phyloP scores from a whole-genome alignment of 2,329 filamentous ascomycete species.

The Aspergillus proliferans region DNA sequence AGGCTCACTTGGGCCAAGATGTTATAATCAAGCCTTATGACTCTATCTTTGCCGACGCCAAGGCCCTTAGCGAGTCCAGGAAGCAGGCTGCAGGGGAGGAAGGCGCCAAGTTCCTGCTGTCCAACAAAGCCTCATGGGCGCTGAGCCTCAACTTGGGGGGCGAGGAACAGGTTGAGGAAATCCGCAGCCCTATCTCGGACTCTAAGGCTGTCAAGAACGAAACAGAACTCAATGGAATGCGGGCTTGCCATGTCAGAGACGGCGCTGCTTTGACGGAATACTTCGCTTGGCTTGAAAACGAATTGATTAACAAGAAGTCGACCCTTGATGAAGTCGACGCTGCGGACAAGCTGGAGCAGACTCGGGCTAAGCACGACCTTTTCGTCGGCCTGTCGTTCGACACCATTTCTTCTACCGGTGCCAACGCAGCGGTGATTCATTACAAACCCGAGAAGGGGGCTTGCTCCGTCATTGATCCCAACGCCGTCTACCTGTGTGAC shows the following conservation, averaged over 20 bases:
- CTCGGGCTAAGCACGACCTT: slow-evolving; percentile 55
- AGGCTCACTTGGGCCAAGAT: slow-evolving; percentile 61
- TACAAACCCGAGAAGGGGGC: slow-evolving; percentile 81
- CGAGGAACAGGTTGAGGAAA: slow-evolving; percentile 75
- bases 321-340: slow-evolving; percentile 80
- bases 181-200: slow-evolving; percentile 79
- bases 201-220: slow-evolving; percentile 94
- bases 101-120: slow-evolving; percentile 67
- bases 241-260: slow-evolving; percentile 86
- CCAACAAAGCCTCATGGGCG: slow-evolving; percentile 89
- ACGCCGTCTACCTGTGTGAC: slow-evolving; percentile 87
- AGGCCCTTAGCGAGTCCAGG: slow-evolving; percentile 51
- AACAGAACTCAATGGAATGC: slow-evolving; percentile 84
- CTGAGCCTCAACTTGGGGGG: slow-evolving; percentile 80
- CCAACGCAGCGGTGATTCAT: slow-evolving; percentile 92
- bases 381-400: slow-evolving; percentile 91
- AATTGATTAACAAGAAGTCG: slow-evolving; percentile 67
- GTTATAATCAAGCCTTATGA: slow-evolving; percentile 77
- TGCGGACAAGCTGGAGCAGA: slow-evolving; percentile 79
- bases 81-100: slow-evolving; percentile 36
- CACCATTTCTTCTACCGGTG: slow-evolving; percentile 89
- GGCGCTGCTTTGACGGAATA: slow-evolving; percentile 86
- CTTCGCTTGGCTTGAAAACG: slow-evolving; percentile 93
- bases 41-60: slow-evolving; percentile 71
- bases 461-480: slow-evolving; percentile 77